Evolutionary conservation across 257 asterid species (phyloP).

Genomic region (Fraxinus anomala): DNA sequence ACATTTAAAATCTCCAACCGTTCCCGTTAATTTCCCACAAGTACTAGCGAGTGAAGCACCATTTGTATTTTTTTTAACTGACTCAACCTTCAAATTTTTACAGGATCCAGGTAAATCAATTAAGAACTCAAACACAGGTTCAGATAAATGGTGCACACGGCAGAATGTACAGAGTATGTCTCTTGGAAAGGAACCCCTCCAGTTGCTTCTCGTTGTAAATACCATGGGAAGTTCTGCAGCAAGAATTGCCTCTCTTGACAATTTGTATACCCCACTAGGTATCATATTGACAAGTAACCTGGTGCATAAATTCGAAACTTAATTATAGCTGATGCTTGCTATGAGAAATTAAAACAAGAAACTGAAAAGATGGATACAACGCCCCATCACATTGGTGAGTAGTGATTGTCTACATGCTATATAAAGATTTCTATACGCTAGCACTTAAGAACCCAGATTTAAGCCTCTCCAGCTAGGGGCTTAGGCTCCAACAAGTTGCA

Average conservation of each 20-base stretch:
- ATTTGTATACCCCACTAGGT: conserved; percentile 78
- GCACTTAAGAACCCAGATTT: not conserved
- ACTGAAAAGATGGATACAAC: not conserved
- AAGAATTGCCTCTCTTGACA: conserved; percentile 80
- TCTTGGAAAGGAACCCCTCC: conserved; percentile 87
- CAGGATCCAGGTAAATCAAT: conserved; percentile 50
- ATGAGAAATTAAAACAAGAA: not conserved
- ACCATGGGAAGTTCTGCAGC: conserved; percentile 73
- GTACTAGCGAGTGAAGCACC: conserved; percentile 33
- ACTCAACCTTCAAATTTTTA: conserved; percentile 59
- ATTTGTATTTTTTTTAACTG: conserved; percentile 37
- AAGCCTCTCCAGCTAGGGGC: not conserved
- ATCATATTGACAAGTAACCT: conserved; percentile 70
- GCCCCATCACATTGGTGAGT: not conserved
- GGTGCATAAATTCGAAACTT: conserved; percentile 15
- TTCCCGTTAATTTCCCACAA: conserved; percentile 32
- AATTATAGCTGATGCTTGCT: conserved; percentile 8
- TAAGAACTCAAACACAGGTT: conserved; percentile 57
- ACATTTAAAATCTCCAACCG: conserved; percentile 52
- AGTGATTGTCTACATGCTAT: not conserved
- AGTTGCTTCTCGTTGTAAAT: conserved; percentile 64
- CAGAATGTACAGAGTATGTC: conserved; percentile 76
- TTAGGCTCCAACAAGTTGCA: not conserved
- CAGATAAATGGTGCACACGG: conserved; percentile 74
- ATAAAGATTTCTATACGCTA: not conserved